Conservation (phyloP, 2,329 filamentous ascomycete species). For the Talaromyces atroroseus region DNA sequence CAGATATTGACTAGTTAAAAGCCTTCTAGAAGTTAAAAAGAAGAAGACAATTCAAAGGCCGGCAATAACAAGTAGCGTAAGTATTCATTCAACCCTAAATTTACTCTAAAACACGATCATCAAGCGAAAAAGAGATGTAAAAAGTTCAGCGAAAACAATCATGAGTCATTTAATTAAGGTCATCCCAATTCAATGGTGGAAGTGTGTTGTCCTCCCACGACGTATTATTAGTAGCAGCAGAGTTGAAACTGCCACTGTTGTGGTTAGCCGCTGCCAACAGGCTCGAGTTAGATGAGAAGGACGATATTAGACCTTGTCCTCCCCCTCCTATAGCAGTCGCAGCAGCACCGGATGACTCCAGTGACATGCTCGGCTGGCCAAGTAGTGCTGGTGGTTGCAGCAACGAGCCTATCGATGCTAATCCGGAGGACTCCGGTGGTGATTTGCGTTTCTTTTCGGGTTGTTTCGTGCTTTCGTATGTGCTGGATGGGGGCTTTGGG, state of each 20-base stretch:
- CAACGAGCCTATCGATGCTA: constrained; percentile 11
- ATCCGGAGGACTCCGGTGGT: not conserved
- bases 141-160: not conserved
- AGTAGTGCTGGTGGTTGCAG: constrained; percentile 23
- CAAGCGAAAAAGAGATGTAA: not conserved
- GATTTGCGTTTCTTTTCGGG: constrained; percentile 1
- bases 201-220: constrained; percentile 37
- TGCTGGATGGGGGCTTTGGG: constrained; percentile 20
- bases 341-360: not conserved
- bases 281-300: constrained; percentile 1
- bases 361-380: constrained; percentile 19
- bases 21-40: not conserved
- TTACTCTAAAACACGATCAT: not conserved
- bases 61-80: not conserved
- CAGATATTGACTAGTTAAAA: not conserved
- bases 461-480: not conserved
- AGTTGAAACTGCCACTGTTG: constrained; percentile 3
- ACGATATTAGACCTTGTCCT: not conserved
- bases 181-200: constrained; percentile 38
- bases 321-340: not conserved
- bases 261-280: not conserved
- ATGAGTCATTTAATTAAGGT: constrained; percentile 18
- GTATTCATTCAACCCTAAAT: not conserved
- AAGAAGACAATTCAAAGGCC: not conserved
- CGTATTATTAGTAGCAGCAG: not conserved